These are phyloP conservation scores for Fusarium nelsonii DNA, from an alignment of 2,329 filamentous ascomycete species.

Conservation along the genomic window DNA sequence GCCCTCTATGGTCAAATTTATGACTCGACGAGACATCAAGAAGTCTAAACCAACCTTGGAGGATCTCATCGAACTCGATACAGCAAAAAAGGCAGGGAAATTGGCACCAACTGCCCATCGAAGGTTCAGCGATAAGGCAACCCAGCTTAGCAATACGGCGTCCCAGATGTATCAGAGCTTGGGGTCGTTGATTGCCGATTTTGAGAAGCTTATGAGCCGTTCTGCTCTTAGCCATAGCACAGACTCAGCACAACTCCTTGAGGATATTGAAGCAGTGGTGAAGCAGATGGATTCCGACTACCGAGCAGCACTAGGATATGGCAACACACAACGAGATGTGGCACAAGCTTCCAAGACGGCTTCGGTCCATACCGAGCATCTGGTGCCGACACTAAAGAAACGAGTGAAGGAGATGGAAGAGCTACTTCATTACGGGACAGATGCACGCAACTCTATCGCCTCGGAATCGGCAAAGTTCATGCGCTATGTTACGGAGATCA, in stretches of 20 bases:
- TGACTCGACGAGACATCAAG: constrained; percentile 63
- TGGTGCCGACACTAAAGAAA: constrained; percentile 69
- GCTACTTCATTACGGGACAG: constrained; percentile 68
- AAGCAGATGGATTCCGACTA: constrained; percentile 91
- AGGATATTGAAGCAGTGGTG: constrained; percentile 87
- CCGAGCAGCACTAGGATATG: constrained; percentile 78
- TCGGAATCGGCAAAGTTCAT: constrained; percentile 78
- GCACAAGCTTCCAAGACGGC: constrained; percentile 73
- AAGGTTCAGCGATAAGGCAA: constrained; percentile 70
- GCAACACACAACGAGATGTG: constrained; percentile 71
- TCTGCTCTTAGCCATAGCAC: constrained; percentile 69
- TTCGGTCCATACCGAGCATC: constrained; percentile 71
- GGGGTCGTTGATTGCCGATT: constrained; percentile 70
- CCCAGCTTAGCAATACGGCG: constrained; percentile 71
- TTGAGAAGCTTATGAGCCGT: constrained; percentile 69
- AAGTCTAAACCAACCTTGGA: constrained; percentile 71
- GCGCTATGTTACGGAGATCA: constrained; percentile 84
- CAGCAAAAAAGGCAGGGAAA: constrained; percentile 77
- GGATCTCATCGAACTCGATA: constrained; percentile 81
- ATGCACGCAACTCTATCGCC: constrained; percentile 76
- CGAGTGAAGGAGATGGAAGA: constrained; percentile 71
- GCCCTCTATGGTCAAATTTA: constrained; percentile 73
- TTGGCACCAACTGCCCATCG: constrained; percentile 69
- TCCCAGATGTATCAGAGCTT: constrained; percentile 71
- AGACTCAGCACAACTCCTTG: constrained; percentile 76